Evolutionary conservation across 208 protist genomes (phyloP), one percentile per base, ranked within the genome.

Genomic region (Tritrichomonas musculus): DNA sequence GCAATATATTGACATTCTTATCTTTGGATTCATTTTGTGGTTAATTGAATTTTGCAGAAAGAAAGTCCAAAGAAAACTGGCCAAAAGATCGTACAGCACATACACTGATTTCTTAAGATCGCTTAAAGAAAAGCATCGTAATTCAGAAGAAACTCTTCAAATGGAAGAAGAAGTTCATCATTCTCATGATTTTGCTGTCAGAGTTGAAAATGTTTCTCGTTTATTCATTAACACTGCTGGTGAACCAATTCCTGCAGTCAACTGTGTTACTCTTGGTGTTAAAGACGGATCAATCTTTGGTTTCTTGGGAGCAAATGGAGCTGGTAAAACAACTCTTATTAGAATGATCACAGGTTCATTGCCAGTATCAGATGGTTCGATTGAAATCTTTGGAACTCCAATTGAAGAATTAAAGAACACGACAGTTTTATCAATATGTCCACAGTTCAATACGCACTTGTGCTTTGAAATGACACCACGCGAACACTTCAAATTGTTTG

Each of bases 341-440:
- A n/a, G n/a, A n/a, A n/a, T n/a, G n/a, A n/a, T n/a, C n/a, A n/a
- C n/a, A n/a, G n/a, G n/a, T n/a, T 92, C 33, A 94, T 64, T 93
- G 8, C 41, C 64, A 30, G 93, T 92, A n/a, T 77, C 77, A 47
- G 41, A 66, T n/a, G 93, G 93, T 27, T 92, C 60, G 47, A 92
- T 92, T 49, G 41, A 92, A 64, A 92, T 92, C 77, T 57, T 57
- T 20, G 47, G 50, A 25, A 39, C 44, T 30, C 8, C 25, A 17
- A 92, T 47, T 50, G 50, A 92, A 36, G 47, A 92, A 57, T 60
- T 50, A 5, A 36, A 92, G 5, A 27, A 60, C 27, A 33, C 47
- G 36, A 50, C 47, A 57, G 5, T 92, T 3, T 30, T 92, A 36
- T 50, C 47, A 50, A 64, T 64, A n/a, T 92, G 77, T 47, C 77